Conservation (phyloP, 1,139 yeast species). For the Kluyveromyces marxianus region DNA sequence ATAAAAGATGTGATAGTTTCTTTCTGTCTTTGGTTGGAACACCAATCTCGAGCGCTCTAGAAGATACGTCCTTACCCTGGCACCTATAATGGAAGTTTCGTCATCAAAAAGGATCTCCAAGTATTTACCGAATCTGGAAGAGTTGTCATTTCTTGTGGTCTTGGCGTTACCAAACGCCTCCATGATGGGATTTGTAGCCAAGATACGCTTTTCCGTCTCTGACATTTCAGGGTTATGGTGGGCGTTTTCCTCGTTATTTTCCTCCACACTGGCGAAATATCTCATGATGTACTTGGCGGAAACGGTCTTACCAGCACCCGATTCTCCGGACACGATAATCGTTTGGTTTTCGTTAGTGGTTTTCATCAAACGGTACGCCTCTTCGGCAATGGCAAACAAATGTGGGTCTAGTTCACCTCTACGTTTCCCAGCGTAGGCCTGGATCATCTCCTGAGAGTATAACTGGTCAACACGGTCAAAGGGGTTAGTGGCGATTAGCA, state of each 20-base stretch:
- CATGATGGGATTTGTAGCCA: constrained; percentile 97
- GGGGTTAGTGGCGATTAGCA: constrained; percentile 92
- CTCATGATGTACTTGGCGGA: constrained; percentile 97
- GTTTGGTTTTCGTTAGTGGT: constrained; percentile 82
- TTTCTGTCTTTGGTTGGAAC: constrained; percentile 80
- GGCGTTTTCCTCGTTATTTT: constrained; percentile 26
- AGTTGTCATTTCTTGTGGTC: constrained; percentile 94
- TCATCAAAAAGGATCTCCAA: constrained; percentile 81
- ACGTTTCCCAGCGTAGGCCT: constrained; percentile 85
- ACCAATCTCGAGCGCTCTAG: constrained; percentile 92
- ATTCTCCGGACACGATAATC: constrained; percentile 94
- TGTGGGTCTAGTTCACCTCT: constrained; percentile 96
- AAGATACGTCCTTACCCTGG: constrained; percentile 84
- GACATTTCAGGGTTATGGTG: constrained; percentile 64
- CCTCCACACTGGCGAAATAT: constrained; percentile 91
- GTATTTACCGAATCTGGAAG: constrained; percentile 95
- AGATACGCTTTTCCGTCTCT: constrained; percentile 85
- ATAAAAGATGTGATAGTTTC: constrained; percentile 93
- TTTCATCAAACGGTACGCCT: constrained; percentile 94
- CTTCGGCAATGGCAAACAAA: constrained; percentile 95
- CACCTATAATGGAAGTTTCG: constrained; percentile 78
- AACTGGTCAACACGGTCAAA: constrained; percentile 87
- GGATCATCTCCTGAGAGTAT: constrained; percentile 86
- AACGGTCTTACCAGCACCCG: constrained; percentile 98
- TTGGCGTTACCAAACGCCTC: constrained; percentile 99